phyloP scores from a whole-genome alignment of 441 rosid genomes.

The Croton setiger region DNA sequence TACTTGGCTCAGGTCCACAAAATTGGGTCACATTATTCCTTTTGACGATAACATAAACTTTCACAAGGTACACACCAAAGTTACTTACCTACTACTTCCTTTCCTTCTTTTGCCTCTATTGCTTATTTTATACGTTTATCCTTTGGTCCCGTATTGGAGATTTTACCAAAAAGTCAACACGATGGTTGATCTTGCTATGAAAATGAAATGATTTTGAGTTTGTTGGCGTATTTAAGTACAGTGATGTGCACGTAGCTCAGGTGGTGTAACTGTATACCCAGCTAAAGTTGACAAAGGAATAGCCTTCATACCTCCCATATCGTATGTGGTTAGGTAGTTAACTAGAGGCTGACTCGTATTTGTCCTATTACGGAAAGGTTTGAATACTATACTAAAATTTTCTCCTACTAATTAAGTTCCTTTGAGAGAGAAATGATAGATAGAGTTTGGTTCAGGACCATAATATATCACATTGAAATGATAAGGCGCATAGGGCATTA shows the following conservation, averaged over 20 bases:
- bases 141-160: conserved; percentile 26
- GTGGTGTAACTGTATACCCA: conserved; percentile 3
- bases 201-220: background rate
- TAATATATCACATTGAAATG: no score
- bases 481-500: no score
- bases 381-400: background rate
- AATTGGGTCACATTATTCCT: conserved; percentile 54
- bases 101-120: background rate
- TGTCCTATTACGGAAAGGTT: background rate
- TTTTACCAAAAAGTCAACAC: conserved; percentile 25
- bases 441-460: no score
- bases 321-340: background rate
- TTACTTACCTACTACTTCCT: conserved; percentile 4
- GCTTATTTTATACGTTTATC: conserved; percentile 27
- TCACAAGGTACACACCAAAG: conserved; percentile 64
- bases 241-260: background rate
- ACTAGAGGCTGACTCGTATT: background rate
- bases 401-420: background rate
- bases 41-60: conserved; percentile 92
- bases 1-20: conserved; percentile 96
- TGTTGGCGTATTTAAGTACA: background rate
- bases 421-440: no score
- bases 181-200: conserved; percentile 22
- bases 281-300: conserved; percentile 20
- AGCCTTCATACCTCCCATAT: conserved; percentile 1